Evolutionary conservation across 176 grass and related monocot genomes (phyloP).

Genomic region (Phoenix dactylifera): DNA sequence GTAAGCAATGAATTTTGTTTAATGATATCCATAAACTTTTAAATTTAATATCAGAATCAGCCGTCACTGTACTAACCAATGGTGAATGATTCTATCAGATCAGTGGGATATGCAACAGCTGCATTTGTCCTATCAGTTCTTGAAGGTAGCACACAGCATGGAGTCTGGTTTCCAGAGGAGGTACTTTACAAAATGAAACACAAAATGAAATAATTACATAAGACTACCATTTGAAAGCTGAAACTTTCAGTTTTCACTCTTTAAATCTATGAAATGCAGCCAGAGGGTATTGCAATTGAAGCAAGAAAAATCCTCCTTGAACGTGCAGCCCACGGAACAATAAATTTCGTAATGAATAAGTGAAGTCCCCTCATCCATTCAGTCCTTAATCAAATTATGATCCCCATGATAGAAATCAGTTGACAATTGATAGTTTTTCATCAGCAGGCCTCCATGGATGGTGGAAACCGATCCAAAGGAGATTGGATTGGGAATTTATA

Average conservation of each 20-base stretch:
- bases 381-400: too few relatives aligned
- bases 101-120: conserved; percentile 15
- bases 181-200: conserved; percentile 2
- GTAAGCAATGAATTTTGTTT: too few relatives aligned
- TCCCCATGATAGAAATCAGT: too few relatives aligned
- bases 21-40: too few relatives aligned
- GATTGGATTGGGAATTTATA: conserved; percentile 71
- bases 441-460: conserved; percentile 75
- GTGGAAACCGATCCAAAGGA: conserved; percentile 84
- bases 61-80: background rate
- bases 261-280: conserved; percentile 38
- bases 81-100: conserved; percentile 4
- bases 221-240: background rate
- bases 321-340: conserved; percentile 49
- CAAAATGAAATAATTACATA: background rate
- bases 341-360: conserved; percentile 63
- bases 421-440: too few relatives aligned
- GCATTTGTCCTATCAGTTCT: conserved; percentile 67
- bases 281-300: conserved; percentile 62
- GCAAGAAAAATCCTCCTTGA: conserved; percentile 69
- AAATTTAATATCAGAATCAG: too few relatives aligned
- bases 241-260: background rate
- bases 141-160: conserved; percentile 59
- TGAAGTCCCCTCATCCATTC: background rate
- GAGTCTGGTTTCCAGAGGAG: conserved; percentile 93